phyloP scores from a whole-genome alignment of 2,329 filamentous ascomycete genomes.

The Scolecobasidium constrictum region DNA sequence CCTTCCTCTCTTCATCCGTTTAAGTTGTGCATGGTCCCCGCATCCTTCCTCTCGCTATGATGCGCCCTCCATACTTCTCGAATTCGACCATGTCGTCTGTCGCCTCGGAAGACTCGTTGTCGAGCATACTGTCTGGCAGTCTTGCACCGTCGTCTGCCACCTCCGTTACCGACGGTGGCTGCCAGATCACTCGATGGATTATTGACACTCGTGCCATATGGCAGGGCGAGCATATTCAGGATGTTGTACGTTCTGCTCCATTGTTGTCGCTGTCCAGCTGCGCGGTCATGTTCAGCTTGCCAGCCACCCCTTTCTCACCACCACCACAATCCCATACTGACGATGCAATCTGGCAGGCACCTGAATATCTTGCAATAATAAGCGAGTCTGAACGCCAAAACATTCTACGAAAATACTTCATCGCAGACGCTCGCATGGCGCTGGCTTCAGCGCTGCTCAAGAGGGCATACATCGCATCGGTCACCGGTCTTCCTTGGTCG shows the following conservation, averaged over 20 bases:
- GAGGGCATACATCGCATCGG: constrained; percentile 53
- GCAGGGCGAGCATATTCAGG: constrained; percentile 33
- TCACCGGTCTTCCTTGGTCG: constrained; percentile 49
- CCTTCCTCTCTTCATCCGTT: not conserved
- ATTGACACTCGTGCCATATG: constrained; percentile 37
- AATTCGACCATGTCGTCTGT: constrained; percentile 8
- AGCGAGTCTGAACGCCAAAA: constrained; percentile 43
- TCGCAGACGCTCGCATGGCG: constrained; percentile 64
- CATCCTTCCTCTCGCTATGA: not conserved
- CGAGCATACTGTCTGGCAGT: constrained; percentile 2
- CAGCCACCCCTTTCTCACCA: too few species aligned
- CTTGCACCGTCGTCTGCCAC: constrained; percentile 3
- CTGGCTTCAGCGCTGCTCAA: constrained; percentile 65
- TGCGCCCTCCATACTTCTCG: not conserved
- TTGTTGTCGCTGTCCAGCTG: too few species aligned
- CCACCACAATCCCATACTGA: not conserved
- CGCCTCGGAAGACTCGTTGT: not conserved
- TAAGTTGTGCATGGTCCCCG: not conserved
- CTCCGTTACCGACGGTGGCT: not conserved
- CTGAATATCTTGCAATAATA: constrained; percentile 31
- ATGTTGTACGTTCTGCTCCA: constrained; percentile 20
- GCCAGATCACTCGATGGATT: constrained; percentile 27
- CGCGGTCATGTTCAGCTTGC: too few species aligned
- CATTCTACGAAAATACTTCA: constrained; percentile 52
- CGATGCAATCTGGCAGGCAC: constrained; percentile 28